A percentile compares a stretch with the other conserved stretches of the same genome.
Evolutionary conservation across 768 basidiomycete genomes (phyloP).

Genomic region (Lyophyllum semitale): DNA sequence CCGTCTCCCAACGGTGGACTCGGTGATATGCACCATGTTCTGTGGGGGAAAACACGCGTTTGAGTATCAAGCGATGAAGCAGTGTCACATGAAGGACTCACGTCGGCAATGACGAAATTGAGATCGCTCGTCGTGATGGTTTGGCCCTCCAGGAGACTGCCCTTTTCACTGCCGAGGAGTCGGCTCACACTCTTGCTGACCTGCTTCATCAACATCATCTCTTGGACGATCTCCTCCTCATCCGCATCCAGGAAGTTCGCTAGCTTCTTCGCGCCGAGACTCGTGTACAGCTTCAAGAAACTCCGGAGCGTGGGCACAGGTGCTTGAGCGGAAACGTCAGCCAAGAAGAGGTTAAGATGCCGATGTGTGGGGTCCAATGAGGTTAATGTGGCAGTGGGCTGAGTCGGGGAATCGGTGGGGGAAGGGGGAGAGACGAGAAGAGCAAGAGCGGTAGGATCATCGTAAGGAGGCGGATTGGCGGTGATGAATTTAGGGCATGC

Average conservation of each 20-base stretch:
- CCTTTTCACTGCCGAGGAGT: constrained; percentile 53
- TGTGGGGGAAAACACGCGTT: constrained; percentile 28
- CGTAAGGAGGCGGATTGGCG: constrained; percentile 93
- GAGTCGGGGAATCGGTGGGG: constrained; percentile 33
- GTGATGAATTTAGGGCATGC: constrained; percentile 97
- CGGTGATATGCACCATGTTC: constrained; percentile 97
- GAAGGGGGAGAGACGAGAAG: constrained; percentile 43
- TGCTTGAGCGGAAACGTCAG: constrained; percentile 74
- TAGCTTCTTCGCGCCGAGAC: constrained; percentile 88
- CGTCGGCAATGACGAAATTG: constrained; percentile 94
- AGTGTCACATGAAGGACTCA: constrained; percentile 34
- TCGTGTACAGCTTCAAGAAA: constrained; percentile 94
- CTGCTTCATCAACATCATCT: constrained; percentile 96
- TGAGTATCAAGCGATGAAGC: not conserved
- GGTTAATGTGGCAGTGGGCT: constrained; percentile 27
- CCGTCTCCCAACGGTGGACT: constrained; percentile 89
- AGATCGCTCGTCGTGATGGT: constrained; percentile 89
- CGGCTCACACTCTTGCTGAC: constrained; percentile 77
- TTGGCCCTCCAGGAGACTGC: constrained; percentile 79
- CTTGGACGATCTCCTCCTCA: constrained; percentile 93
- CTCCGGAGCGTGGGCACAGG: constrained; percentile 85
- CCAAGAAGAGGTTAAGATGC: constrained; percentile 82
- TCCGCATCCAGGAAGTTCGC: constrained; percentile 89
- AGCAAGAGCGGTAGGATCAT: constrained; percentile 67
- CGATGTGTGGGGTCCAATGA: constrained; percentile 75